Evolutionary conservation across 257 asterid genomes (phyloP).

Genomic region (Solanum pinnatisectum): DNA sequence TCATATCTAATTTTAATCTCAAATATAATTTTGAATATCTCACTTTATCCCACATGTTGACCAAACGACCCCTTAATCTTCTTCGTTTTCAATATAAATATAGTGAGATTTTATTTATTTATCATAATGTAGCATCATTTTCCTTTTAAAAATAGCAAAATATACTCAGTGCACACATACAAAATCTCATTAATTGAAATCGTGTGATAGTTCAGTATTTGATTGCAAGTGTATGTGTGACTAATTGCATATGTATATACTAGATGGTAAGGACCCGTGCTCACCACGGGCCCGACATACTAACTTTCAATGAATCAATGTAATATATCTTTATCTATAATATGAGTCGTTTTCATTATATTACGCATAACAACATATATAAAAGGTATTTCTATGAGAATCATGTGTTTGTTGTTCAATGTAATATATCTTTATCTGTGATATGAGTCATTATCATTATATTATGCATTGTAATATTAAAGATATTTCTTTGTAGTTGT

Average conservation of each 20-base stretch:
- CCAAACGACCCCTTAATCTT: not conserved
- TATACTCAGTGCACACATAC: not conserved
- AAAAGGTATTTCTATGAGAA: too few relatives aligned
- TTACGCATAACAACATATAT: too few relatives aligned
- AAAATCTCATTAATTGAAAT: not conserved
- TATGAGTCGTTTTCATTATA: too few relatives aligned
- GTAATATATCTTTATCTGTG: too few relatives aligned
- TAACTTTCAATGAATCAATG: too few relatives aligned
- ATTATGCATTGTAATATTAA: too few relatives aligned
- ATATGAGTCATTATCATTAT: too few relatives aligned
- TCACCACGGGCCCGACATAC: too few relatives aligned
- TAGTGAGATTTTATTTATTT: not conserved
- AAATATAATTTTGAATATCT: too few relatives aligned
- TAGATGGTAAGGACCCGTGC: not conserved
- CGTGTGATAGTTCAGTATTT: not conserved
- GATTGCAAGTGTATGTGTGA: not conserved
- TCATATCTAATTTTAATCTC: not conserved
- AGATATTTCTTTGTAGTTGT: too few relatives aligned
- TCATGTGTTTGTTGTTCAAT: too few relatives aligned
- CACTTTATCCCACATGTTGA: accelerated
- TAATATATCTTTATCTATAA: too few relatives aligned
- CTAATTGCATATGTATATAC: not conserved
- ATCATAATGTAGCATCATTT: not conserved
- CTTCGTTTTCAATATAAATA: not conserved
- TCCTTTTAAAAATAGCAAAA: not conserved